Evolutionary conservation across 805 yeast species (phyloP).

Genomic region (Kodamaea hsintzibuensis): DNA sequence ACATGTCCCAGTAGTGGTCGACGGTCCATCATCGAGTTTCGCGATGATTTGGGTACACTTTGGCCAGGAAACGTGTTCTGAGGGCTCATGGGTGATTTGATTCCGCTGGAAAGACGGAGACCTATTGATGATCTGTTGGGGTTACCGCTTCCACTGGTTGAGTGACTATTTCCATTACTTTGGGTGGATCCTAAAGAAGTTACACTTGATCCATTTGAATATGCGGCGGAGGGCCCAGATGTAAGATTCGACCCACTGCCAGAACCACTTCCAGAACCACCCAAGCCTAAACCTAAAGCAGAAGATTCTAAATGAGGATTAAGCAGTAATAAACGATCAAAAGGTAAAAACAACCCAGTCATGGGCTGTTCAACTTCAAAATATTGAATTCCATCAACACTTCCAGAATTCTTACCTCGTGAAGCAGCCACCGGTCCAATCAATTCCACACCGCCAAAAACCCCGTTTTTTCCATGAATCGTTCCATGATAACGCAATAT

Average conservation of each 20-base stretch:
- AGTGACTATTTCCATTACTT: not conserved
- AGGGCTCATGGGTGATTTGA: constrained; percentile 13
- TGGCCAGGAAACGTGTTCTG: not conserved
- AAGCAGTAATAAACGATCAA: constrained; percentile 41
- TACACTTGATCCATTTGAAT: not conserved
- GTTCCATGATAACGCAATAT: constrained; percentile 69
- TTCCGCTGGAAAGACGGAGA: constrained; percentile 1
- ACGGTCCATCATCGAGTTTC: not conserved
- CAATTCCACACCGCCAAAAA: constrained; percentile 86
- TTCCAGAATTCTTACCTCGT: constrained; percentile 86
- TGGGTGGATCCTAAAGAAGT: not conserved
- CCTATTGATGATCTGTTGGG: constrained; percentile 5
- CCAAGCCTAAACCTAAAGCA: not conserved
- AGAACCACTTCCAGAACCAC: too few relatives aligned
- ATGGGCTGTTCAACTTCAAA: constrained; percentile 63
- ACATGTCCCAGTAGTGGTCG: not conserved
- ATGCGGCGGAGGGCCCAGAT: too few relatives aligned
- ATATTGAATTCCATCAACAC: constrained; percentile 67
- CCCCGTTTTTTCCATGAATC: constrained; percentile 69
- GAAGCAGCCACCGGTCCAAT: constrained; percentile 56
- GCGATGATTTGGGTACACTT: not conserved
- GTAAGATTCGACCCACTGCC: too few relatives aligned
- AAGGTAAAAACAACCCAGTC: constrained; percentile 75
- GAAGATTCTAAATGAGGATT: constrained; percentile 29
- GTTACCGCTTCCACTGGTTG: not conserved